Evolutionary conservation across 148 eudicot genomes (phyloP).

Genomic region (Nepenthes mirabilis): DNA sequence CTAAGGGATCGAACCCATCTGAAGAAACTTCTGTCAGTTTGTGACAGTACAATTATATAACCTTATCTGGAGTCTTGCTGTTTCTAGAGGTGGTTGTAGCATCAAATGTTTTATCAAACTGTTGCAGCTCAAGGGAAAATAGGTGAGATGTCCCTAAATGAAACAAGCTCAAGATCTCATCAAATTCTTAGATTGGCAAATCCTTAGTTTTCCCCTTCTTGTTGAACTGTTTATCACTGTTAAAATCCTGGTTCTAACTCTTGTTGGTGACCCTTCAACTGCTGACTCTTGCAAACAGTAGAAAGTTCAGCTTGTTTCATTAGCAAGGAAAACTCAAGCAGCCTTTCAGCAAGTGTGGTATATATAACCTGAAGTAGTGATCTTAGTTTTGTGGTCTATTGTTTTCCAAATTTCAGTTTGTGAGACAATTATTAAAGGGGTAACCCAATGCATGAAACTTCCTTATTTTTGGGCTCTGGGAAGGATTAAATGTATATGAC

Average conservation of each 20-base stretch:
- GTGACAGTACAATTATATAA: conserved; percentile 47
- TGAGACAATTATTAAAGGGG: too few relatives aligned
- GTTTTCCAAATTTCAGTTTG: too few relatives aligned
- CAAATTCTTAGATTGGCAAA: conserved; percentile 78
- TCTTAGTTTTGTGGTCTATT: too few relatives aligned
- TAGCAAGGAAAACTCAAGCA: conserved; percentile 76
- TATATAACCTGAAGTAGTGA: not conserved
- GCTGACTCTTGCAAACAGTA: conserved; percentile 47
- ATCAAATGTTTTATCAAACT: not conserved
- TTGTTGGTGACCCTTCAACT: not conserved
- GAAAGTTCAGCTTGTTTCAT: conserved; percentile 90
- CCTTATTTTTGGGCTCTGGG: too few relatives aligned
- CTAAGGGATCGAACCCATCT: conserved; percentile 71
- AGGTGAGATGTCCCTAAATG: conserved; percentile 80
- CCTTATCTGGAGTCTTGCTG: not conserved
- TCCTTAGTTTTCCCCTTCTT: not conserved
- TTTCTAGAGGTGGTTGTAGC: not conserved
- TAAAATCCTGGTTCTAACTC: not conserved
- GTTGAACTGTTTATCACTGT: not conserved
- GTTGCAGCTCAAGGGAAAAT: conserved; percentile 69
- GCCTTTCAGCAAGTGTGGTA: conserved; percentile 95
- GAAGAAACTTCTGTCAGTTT: conserved; percentile 66
- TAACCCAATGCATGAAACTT: too few relatives aligned
- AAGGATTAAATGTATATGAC: too few relatives aligned
- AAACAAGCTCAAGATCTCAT: conserved; percentile 88